Conservation (phyloP, 2,329 filamentous ascomycete species). For the Colletotrichum sp. region DNA sequence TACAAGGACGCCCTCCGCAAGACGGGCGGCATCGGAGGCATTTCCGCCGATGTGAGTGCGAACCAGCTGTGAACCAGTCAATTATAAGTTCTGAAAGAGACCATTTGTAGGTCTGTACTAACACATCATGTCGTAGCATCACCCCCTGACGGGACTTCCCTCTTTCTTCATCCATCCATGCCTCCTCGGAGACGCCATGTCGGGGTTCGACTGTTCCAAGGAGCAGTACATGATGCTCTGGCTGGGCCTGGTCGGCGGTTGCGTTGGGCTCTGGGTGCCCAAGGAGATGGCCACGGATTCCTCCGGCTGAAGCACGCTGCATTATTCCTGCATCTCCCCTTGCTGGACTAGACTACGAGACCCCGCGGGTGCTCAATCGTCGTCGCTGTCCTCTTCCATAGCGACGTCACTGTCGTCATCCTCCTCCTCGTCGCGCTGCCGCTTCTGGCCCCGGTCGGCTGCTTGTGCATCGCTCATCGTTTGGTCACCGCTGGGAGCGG, state of each 20-base stretch:
- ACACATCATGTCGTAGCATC: conserved; percentile 62
- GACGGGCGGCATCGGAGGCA: conserved; percentile 71
- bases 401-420: conserved; percentile 74
- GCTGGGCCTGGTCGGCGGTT: conserved; percentile 85
- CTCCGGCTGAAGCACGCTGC: conserved; percentile 7
- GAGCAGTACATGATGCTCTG: conserved; percentile 83
- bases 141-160: conserved; percentile 79
- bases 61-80: conserved; percentile 34
- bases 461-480: conserved; percentile 56
- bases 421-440: conserved; percentile 69
- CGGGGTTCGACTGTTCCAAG: conserved; percentile 63
- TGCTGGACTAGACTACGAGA: neutral
- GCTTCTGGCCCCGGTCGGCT: conserved; percentile 70
- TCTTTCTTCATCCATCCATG: conserved; percentile 95
- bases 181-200: conserved; percentile 82
- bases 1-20: conserved; percentile 66
- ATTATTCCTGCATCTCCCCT: neutral
- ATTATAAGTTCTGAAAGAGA: conserved; percentile 29
- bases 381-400: conserved; percentile 75
- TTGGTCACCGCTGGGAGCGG: conserved; percentile 50
- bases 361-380: conserved; percentile 56
- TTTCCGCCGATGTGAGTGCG: conserved; percentile 75
- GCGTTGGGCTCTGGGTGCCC: conserved; percentile 80
- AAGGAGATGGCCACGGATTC: conserved; percentile 61
- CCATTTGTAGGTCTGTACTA: conserved; percentile 25